phyloP scores from a whole-genome alignment of 2,329 filamentous ascomycete genomes.

The Basipetospora chlamydospora region DNA sequence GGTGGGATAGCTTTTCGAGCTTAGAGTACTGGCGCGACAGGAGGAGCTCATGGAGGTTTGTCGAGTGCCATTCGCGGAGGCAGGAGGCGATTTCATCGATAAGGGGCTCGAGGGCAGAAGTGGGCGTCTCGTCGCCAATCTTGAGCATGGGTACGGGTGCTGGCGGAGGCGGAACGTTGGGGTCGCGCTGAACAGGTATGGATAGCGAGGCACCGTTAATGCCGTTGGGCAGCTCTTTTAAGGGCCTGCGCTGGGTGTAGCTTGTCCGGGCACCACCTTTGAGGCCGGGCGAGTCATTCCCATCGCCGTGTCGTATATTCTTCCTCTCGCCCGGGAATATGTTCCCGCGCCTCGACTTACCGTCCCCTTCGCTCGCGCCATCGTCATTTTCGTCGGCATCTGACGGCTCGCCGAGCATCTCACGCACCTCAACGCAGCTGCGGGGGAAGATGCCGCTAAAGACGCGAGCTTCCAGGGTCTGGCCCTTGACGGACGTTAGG shows the following conservation, averaged over 20 bases:
- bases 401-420: constrained; percentile 68
- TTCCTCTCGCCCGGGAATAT: constrained; percentile 24
- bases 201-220: constrained; percentile 26
- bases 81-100: constrained; percentile 98
- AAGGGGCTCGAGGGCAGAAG: constrained; percentile 73
- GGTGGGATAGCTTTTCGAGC: constrained; percentile 64
- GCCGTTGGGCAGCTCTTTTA: constrained; percentile 23
- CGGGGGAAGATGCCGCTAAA: constrained; percentile 97
- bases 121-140: constrained; percentile 92
- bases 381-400: constrained; percentile 31
- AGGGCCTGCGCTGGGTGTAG: constrained; percentile 9
- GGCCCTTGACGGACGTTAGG: constrained; percentile 77
- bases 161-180: constrained; percentile 58
- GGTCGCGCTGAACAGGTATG: constrained; percentile 41
- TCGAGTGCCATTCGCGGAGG: constrained; percentile 94
- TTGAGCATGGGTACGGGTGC: constrained; percentile 96
- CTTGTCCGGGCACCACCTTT: constrained; percentile 4
- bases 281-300: constrained; percentile 5
- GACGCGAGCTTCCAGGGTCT: constrained; percentile 86
- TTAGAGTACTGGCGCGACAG: constrained; percentile 68
- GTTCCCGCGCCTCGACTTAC: constrained; percentile 36
- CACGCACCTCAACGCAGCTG: constrained; percentile 87
- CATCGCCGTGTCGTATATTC: constrained; percentile 15
- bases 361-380: constrained; percentile 19
- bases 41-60: constrained; percentile 83